Conservation (phyloP, 192 early-diverging fungal genomes). For the Lobosporangium transversale region DNA sequence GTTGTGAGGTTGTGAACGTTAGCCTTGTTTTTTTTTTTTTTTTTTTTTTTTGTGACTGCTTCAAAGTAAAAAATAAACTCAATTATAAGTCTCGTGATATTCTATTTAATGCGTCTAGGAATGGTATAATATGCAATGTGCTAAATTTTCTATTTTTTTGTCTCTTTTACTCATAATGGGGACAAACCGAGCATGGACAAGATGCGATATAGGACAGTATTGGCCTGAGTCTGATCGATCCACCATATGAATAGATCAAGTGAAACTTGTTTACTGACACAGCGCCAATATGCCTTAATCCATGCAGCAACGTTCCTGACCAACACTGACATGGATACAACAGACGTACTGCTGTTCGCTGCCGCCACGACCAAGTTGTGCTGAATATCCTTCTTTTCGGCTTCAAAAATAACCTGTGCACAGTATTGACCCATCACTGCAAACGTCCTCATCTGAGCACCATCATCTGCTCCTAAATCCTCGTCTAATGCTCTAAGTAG, state of each 20-base stretch:
- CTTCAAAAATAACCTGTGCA: conserved; percentile 23
- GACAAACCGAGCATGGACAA: conserved; percentile 3
- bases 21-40: conserved; percentile 1
- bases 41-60: conserved; percentile 15
- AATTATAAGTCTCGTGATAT: too few relatives aligned
- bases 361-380: neutral
- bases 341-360: neutral
- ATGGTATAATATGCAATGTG: too few relatives aligned
- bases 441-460: conserved; percentile 36
- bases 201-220: conserved; percentile 12
- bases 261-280: conserved; percentile 15
- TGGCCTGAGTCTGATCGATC: conserved; percentile 28
- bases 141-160: neutral
- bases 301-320: conserved; percentile 8
- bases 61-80: neutral
- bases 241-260: conserved; percentile 39
- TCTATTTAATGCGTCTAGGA: too few relatives aligned
- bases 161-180: neutral
- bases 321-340: neutral
- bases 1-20: too few relatives aligned
- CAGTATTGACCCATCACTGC: conserved; percentile 43
- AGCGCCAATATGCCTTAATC: conserved; percentile 26
- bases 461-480: conserved; percentile 42
- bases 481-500: conserved; percentile 78
- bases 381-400: conserved; percentile 17